Conservation (phyloP, 768 basidiomycete species). For the Sutorius australiensis region DNA sequence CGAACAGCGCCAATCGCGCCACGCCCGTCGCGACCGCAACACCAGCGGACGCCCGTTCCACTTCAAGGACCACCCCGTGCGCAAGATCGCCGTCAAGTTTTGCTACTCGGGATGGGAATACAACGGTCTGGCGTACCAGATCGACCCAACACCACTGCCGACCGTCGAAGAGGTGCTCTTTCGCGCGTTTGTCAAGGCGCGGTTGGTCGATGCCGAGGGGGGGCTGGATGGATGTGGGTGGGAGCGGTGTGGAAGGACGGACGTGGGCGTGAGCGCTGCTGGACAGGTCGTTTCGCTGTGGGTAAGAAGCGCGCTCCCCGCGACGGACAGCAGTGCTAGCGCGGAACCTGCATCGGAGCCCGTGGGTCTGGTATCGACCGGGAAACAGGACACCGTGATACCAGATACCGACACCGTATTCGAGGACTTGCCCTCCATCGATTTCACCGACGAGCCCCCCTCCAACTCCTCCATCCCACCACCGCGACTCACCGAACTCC, state of each 20-base stretch:
- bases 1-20: conserved; percentile 32
- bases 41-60: conserved; percentile 46
- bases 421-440: conserved; percentile 25
- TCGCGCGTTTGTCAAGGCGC: conserved; percentile 69
- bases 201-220: conserved; percentile 67
- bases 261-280: conserved; percentile 90
- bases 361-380: not conserved
- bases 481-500: conserved; percentile 49
- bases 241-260: conserved; percentile 90
- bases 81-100: conserved; percentile 93
- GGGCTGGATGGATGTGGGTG: conserved; percentile 87
- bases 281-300: conserved; percentile 92
- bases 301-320: conserved; percentile 67
- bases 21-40: conserved; percentile 14
- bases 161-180: conserved; percentile 91
- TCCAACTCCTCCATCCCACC: conserved; percentile 31
- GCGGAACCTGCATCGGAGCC: conserved; percentile 6
- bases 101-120: conserved; percentile 92
- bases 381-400: not conserved
- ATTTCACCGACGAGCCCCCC: conserved; percentile 37
- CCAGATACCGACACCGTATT: conserved; percentile 7
- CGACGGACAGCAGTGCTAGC: conserved; percentile 3
- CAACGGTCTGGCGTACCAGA: conserved; percentile 84
- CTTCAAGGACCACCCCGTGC: conserved; percentile 64
- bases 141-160: conserved; percentile 64